A percentile compares a stretch with the other conserved stretches of the same genome.
These are phyloP conservation scores for Pyrenochaeta sp. DNA, from an alignment of 2,329 filamentous ascomycete species.

Conservation along the genomic window DNA sequence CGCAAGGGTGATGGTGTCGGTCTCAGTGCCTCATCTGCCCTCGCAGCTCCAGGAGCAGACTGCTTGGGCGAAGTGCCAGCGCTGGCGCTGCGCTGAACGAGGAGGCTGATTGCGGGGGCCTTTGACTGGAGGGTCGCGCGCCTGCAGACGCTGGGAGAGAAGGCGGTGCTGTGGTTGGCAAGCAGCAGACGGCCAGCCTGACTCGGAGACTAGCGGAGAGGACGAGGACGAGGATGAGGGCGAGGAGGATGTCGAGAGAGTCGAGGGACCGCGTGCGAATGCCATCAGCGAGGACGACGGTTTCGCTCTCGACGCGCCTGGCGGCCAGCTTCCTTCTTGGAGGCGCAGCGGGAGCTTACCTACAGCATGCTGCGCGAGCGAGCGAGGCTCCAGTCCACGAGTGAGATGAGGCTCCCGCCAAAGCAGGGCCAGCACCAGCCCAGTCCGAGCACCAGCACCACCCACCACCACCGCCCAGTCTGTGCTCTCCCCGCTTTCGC, in stretches of 20 bases:
- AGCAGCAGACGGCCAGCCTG: slow-evolving; percentile 4
- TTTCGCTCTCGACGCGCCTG: slow-evolving; percentile 1
- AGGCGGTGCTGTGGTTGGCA: slow-evolving; percentile 1
- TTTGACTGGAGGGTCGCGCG: slow-evolving; percentile 15
- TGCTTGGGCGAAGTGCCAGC: slow-evolving; percentile 2
- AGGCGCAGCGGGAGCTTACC: slow-evolving; percentile 21
- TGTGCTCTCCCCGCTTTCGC: slow-evolving; percentile 16
- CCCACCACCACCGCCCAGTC: not conserved
- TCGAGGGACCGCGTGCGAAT: not conserved
- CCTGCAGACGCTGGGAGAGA: slow-evolving; percentile 13
- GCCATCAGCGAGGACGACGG: slow-evolving; percentile 1
- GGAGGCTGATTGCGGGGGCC: slow-evolving; percentile 30
- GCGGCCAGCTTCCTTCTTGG: slow-evolving; percentile 3
- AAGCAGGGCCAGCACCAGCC: slow-evolving; percentile 8
- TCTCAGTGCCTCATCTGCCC: slow-evolving; percentile 12
- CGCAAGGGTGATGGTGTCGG: slow-evolving; percentile 18
- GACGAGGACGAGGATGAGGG: not conserved
- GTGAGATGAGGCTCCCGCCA: slow-evolving; percentile 22
- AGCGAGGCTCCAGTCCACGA: slow-evolving; percentile 21
- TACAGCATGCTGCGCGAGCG: not conserved
- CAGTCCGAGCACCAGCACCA: too few species aligned
- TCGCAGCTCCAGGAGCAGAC: slow-evolving; percentile 11
- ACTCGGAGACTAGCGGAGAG: not conserved
- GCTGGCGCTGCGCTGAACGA: slow-evolving; percentile 15
- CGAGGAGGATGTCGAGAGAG: not conserved